Conservation (phyloP, 192 early-diverging fungal species). For the Lunasporangiospora selenospora region DNA sequence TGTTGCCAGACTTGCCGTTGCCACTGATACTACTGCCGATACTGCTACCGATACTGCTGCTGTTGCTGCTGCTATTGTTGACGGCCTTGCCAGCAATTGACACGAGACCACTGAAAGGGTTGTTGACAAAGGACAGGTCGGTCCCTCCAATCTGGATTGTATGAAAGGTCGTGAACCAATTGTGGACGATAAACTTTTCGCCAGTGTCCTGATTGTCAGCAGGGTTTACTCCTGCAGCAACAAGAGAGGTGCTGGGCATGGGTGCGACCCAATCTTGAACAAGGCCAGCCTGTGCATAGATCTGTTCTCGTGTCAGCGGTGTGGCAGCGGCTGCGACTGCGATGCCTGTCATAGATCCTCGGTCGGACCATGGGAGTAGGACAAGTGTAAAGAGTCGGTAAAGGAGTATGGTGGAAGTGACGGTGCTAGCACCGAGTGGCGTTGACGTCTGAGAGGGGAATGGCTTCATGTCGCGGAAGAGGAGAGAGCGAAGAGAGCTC, state of each 20-base stretch:
- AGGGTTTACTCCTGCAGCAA: not conserved
- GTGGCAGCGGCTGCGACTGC: slow-evolving; percentile 9
- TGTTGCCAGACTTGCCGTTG: no score
- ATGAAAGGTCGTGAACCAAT: slow-evolving; percentile 30
- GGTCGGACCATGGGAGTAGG: no score
- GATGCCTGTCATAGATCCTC: no score
- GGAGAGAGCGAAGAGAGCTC: no score
- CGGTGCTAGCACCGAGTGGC: not conserved
- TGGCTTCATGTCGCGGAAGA: not conserved
- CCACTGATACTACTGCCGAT: no score
- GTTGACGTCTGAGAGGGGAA: no score
- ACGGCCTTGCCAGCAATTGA: not conserved
- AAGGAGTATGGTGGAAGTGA: not conserved
- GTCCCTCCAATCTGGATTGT: slow-evolving; percentile 37
- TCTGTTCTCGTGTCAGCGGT: slow-evolving; percentile 25
- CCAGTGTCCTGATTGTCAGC: slow-evolving; percentile 9
- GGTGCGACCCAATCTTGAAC: slow-evolving; percentile 50
- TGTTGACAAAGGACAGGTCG: slow-evolving; percentile 45
- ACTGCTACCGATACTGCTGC: not conserved
- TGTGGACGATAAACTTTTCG: slow-evolving; percentile 16
- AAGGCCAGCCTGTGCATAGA: slow-evolving; percentile 30
- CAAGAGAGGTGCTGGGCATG: slow-evolving; percentile 29
- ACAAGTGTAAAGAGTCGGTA: not conserved
- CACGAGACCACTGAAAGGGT: slow-evolving; percentile 32
- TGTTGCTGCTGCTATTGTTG: no score